Percentiles rank a stretch among this genome's conserved stretches.
These are phyloP conservation scores for Thalassiosira profunda DNA, from an alignment of 108 stramenopile species.

Conservation along the genomic window DNA sequence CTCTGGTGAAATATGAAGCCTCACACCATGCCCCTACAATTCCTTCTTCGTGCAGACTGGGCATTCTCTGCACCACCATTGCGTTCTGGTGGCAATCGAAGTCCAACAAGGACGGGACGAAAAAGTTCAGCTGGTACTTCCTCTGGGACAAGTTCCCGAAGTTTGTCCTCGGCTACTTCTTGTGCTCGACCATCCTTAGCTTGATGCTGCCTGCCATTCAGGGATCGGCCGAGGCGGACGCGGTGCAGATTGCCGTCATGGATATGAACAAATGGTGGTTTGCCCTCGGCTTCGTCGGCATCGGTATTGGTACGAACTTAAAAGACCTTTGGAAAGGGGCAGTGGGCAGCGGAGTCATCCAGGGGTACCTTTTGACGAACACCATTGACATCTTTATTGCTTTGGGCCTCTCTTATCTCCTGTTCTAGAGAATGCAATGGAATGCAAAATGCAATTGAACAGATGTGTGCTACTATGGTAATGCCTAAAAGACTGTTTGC, in stretches of 20 bases:
- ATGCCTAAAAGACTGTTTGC: too few relatives aligned
- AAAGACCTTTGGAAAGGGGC: slow-evolving; percentile 6
- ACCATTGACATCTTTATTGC: not conserved
- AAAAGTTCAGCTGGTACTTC: slow-evolving; percentile 11
- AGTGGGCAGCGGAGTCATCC: slow-evolving; percentile 6
- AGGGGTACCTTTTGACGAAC: slow-evolving; percentile 1
- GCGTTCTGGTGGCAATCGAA: slow-evolving; percentile 15
- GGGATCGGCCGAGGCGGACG: not conserved
- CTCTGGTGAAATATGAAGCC: too few relatives aligned
- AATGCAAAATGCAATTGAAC: too few relatives aligned
- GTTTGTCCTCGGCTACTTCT: slow-evolving; percentile 7
- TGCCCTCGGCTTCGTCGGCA: slow-evolving; percentile 6
- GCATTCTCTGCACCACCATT: slow-evolving; percentile 2
- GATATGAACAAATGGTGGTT: slow-evolving; percentile 9
- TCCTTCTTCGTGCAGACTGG: too few relatives aligned
- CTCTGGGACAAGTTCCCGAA: slow-evolving; percentile 9
- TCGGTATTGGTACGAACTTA: not conserved
- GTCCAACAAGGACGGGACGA: not conserved
- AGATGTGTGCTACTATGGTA: too few relatives aligned
- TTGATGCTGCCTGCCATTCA: not conserved
- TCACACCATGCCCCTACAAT: too few relatives aligned
- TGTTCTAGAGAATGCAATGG: too few relatives aligned
- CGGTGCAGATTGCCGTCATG: not conserved
- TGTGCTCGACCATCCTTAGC: slow-evolving; percentile 4
- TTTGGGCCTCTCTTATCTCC: too few relatives aligned